Evolutionary conservation across 2,329 filamentous ascomycete genomes (phyloP), one percentile per base, ranked within the genome.

Genomic region (Karstenula rhodostoma): DNA sequence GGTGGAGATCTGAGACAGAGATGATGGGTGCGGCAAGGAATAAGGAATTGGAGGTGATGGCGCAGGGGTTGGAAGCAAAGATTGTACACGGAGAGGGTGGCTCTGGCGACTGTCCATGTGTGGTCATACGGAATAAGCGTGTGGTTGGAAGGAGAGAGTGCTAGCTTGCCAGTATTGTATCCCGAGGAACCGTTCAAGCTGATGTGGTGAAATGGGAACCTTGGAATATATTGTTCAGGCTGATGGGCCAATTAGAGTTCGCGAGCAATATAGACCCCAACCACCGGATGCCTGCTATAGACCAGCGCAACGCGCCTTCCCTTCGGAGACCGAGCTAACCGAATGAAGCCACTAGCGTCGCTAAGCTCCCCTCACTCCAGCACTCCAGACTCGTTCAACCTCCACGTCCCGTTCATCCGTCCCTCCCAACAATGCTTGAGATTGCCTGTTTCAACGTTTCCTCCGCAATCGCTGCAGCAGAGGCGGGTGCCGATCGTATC

Each of bases 401-500:
- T 32, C 29, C 4, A 32, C 29, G n/a, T 22, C 19, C 10, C 9
- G 12, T 44, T 12, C 19, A 3, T 13, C 42, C 27, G 8, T 9
- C 4, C 7, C 19, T 15, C n/a, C n/a, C 3, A 33, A 54, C 37
- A 8, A 77, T 78, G 66, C 75, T 83, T 15, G 84, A 86, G 72
- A 80, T 85, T 47, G 83, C 82, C 12, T 82, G 80, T 62, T 86
- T 86, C 73, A 81, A 75, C 48, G 46, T 67, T 8, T 15, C 67
- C 8, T 84, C 82, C 0, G 83, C 81, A 2, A 57, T 82, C 4
- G 58, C 73, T 17, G 84, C 84, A 10, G 72, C 73, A 7, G 42
- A 63, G 2, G 68, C 75, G 27, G 82, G 83, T 10, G 84, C 83
- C 3, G 74, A 82, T 65, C 79, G 84, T 0, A 82, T 87, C 54